These are phyloP conservation scores for Lantana camara DNA, from an alignment of 257 asterid species.

Conservation along the genomic window DNA sequence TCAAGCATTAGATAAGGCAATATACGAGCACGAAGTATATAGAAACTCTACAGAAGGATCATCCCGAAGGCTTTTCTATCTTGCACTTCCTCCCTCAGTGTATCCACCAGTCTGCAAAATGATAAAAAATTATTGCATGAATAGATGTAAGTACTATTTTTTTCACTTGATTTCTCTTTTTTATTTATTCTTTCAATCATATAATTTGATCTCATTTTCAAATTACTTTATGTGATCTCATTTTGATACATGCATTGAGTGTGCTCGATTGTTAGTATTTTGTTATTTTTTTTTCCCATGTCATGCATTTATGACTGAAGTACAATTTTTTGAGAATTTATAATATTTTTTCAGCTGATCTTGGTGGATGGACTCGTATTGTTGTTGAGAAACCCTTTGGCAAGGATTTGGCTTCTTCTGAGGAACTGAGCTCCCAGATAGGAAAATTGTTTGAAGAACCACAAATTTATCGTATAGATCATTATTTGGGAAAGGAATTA, in stretches of 20 bases:
- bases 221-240: slow-evolving; percentile 1
- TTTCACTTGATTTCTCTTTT: no score
- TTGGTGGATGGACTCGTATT: slow-evolving; percentile 97
- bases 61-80: slow-evolving; percentile 92
- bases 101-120: slow-evolving; percentile 96
- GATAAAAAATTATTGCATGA: slow-evolving; percentile 77
- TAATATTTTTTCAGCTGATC: slow-evolving; percentile 65
- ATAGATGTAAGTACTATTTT: slow-evolving; percentile 55
- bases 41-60: slow-evolving; percentile 70
- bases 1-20: slow-evolving; percentile 74
- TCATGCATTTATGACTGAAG: background rate
- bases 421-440: slow-evolving; percentile 89
- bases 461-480: slow-evolving; percentile 96
- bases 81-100: slow-evolving; percentile 99
- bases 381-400: slow-evolving; percentile 99
- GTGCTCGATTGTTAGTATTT: background rate
- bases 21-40: slow-evolving; percentile 79
- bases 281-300: slow-evolving; percentile 19
- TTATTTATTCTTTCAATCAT: no score
- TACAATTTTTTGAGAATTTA: slow-evolving; percentile 18
- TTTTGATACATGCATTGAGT: no score
- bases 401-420: slow-evolving; percentile 93
- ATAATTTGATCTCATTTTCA: no score
- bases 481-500: slow-evolving; percentile 96
- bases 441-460: slow-evolving; percentile 91